phyloP scores from a whole-genome alignment of 805 yeast species.

The Suhomyces faveliae region DNA sequence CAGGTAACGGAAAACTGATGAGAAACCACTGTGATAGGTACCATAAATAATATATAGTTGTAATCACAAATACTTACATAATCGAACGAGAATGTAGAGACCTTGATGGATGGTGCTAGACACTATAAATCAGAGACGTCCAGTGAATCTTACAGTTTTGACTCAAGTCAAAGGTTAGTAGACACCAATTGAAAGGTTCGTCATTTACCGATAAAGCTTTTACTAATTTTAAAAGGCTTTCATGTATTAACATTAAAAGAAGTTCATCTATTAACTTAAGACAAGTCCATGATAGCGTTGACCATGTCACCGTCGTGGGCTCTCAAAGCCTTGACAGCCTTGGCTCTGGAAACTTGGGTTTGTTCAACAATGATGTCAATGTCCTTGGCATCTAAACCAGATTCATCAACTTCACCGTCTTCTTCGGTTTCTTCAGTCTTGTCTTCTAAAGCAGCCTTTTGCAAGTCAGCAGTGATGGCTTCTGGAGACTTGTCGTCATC shows the following conservation, averaged over 20 bases:
- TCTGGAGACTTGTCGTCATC: slow-evolving; percentile 63
- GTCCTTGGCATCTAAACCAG: slow-evolving; percentile 81
- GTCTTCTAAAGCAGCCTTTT: slow-evolving; percentile 58
- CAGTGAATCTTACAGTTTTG: no score
- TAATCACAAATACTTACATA: no score
- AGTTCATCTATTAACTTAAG: slow-evolving; percentile 20
- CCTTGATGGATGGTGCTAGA: no score
- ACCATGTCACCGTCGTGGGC: slow-evolving; percentile 92
- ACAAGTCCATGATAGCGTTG: slow-evolving; percentile 88
- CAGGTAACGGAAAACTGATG: neutral
- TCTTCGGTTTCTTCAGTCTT: slow-evolving; percentile 49
- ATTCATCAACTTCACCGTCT: slow-evolving; percentile 76
- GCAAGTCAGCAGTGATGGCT: slow-evolving; percentile 79
- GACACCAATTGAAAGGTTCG: no score
- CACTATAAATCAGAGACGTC: no score
- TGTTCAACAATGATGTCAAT: slow-evolving; percentile 87
- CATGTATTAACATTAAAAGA: no score
- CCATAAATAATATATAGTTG: neutral
- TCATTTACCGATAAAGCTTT: no score
- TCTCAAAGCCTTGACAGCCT: slow-evolving; percentile 89
- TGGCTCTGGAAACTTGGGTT: slow-evolving; percentile 82
- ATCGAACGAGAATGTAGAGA: no score
- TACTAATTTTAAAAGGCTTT: no score
- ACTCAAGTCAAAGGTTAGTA: no score
- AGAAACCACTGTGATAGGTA: no score